phyloP scores from a whole-genome alignment of 2,329 filamentous ascomycete genomes.

The Didymella pomorum region DNA sequence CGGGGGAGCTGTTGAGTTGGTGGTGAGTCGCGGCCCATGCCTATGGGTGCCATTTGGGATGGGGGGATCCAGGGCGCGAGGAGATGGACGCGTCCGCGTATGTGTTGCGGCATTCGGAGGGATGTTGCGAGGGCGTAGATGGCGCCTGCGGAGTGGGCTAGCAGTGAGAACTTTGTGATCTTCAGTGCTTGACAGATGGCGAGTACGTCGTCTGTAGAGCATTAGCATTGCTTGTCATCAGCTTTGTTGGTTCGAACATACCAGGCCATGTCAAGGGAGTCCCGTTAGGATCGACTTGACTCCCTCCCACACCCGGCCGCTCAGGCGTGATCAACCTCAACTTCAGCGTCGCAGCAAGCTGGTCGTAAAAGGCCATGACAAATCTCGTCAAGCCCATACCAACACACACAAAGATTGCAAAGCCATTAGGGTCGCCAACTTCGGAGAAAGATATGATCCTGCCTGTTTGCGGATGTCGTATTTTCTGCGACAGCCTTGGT shows the following conservation, averaged over 20 bases:
- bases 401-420: conserved; percentile 93
- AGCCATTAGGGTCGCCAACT: conserved; percentile 90
- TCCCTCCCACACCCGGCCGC: conserved; percentile 91
- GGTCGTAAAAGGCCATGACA: conserved; percentile 96
- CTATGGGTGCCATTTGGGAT: conserved; percentile 60
- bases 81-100: conserved; percentile 91
- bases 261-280: conserved; percentile 94
- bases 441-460: conserved; percentile 94
- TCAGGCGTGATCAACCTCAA: conserved; percentile 92
- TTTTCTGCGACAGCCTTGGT: conserved; percentile 85
- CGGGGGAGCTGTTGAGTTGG: conserved; percentile 89
- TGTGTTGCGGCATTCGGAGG: conserved; percentile 93
- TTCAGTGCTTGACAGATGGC: conserved; percentile 91
- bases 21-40: conserved; percentile 74
- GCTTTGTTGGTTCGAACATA: conserved; percentile 55
- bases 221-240: conserved; percentile 53
- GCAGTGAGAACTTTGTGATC: conserved; percentile 93
- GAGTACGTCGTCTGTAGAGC: conserved; percentile 75
- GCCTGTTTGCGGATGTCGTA: conserved; percentile 84
- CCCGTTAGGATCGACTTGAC: conserved; percentile 82
- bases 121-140: conserved; percentile 97
- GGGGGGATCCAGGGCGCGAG: conserved; percentile 97
- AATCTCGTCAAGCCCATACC: conserved; percentile 97
- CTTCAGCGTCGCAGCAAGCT: conserved; percentile 86
- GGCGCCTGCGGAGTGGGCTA: conserved; percentile 96